These are phyloP conservation scores for Acephala macrosclerotiorum DNA, from an alignment of 2,329 filamentous ascomycete genomes.

Conservation along the genomic window DNA sequence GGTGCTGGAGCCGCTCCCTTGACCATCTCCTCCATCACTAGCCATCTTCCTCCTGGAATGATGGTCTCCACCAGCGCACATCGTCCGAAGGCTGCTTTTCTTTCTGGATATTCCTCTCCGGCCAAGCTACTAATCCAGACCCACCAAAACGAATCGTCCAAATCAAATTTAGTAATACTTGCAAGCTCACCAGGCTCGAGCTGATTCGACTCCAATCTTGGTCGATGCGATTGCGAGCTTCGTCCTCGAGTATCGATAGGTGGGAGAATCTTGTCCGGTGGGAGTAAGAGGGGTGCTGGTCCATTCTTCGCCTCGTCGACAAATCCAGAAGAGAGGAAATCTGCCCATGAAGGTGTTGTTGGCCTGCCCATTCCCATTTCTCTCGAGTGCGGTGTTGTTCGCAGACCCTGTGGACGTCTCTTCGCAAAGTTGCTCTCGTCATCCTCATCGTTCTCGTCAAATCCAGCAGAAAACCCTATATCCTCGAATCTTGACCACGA, in stretches of 20 bases:
- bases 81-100: constrained; percentile 92
- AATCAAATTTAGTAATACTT: constrained; percentile 83
- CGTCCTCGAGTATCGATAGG: constrained; percentile 81
- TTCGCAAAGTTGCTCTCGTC: constrained; percentile 42
- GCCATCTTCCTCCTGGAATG: constrained; percentile 83
- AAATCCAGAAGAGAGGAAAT: constrained; percentile 95
- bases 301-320: constrained; percentile 74
- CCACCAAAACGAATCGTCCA: constrained; percentile 99
- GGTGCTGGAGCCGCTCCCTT: constrained; percentile 90
- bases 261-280: constrained; percentile 89
- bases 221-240: constrained; percentile 85
- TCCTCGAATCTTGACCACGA: constrained; percentile 98
- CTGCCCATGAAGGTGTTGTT: constrained; percentile 97
- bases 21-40: constrained; percentile 95
- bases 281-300: constrained; percentile 76
- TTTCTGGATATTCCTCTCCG: constrained; percentile 81
- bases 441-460: constrained; percentile 76
- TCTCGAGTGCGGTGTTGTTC: constrained; percentile 71
- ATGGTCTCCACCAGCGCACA: constrained; percentile 91
- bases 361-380: constrained; percentile 76
- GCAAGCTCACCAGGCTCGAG: constrained; percentile 93
- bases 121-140: constrained; percentile 98
- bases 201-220: constrained; percentile 71
- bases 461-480: constrained; percentile 81
- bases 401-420: constrained; percentile 59